A percentile compares a stretch with the other conserved stretches of the same genome.
These are phyloP conservation scores for Solanum hybrid DNA, from an alignment of 305 asterid species.

Conservation along the genomic window DNA sequence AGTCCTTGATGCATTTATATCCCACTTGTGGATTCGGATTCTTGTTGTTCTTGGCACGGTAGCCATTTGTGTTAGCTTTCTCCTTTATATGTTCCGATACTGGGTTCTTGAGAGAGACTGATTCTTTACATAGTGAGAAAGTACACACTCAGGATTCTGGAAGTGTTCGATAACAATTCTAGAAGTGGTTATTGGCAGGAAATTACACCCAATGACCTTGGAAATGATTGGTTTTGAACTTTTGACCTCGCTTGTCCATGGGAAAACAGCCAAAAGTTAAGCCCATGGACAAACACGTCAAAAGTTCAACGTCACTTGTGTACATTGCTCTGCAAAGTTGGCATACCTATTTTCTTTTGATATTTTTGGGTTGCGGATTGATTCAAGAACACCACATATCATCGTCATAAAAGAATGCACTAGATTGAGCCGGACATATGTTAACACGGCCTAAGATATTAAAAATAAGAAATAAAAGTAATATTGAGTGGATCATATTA, in stretches of 20 bases:
- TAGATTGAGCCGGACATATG: not conserved
- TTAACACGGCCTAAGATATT: not conserved
- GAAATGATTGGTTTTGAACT: too few species aligned
- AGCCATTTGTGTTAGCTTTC: constrained; percentile 13
- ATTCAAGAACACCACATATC: not conserved
- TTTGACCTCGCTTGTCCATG: too few species aligned
- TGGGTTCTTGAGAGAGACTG: too few species aligned
- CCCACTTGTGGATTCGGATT: constrained; percentile 38
- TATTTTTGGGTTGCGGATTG: not conserved
- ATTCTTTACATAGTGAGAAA: too few species aligned
- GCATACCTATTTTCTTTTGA: not conserved
- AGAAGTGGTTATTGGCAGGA: too few species aligned
- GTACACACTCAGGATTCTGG: too few species aligned
- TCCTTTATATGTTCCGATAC: too few species aligned
- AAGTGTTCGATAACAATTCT: too few species aligned
- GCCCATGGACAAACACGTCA: not conserved
- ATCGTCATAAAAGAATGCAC: not conserved
- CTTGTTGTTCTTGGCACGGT: constrained; percentile 27
- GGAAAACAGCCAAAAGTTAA: not conserved
- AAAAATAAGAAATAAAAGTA: not conserved
- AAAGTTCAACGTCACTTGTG: not conserved
- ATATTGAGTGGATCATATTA: not conserved
- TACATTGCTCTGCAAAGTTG: not conserved
- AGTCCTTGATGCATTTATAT: constrained; percentile 30
- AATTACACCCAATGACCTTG: too few species aligned